phyloP scores from a whole-genome alignment of 768 basidiomycete species.

The Lentinula guzmanii region DNA sequence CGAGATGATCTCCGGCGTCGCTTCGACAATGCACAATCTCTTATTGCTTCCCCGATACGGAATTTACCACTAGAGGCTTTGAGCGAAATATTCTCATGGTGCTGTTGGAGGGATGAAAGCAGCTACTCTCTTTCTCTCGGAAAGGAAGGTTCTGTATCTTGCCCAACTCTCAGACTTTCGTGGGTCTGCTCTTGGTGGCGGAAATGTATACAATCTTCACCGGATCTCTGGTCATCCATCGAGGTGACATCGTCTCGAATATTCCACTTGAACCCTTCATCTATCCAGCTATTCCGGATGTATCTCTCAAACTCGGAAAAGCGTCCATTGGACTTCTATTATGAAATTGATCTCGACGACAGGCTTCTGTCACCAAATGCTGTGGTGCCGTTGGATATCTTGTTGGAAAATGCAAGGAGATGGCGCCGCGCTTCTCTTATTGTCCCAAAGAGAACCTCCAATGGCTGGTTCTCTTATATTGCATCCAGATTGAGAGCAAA shows the following conservation, averaged over 20 bases:
- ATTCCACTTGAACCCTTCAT: not conserved
- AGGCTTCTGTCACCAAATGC: not conserved
- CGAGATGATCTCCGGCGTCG: not conserved
- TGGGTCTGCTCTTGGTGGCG: constrained; percentile 1
- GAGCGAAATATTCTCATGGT: not conserved
- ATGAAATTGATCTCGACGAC: not conserved
- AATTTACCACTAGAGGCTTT: not conserved
- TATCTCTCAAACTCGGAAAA: not conserved
- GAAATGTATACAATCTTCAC: not conserved
- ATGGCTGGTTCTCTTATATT: not conserved
- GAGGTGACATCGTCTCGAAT: not conserved
- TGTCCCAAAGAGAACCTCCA: not conserved
- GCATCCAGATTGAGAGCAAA: not conserved
- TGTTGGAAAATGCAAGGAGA: not conserved
- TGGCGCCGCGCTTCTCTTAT: not conserved
- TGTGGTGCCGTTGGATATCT: not conserved
- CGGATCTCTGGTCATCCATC: not conserved
- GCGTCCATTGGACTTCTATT: not conserved
- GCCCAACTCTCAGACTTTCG: not conserved
- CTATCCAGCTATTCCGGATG: not conserved
- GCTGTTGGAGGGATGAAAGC: no score
- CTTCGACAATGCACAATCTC: not conserved
- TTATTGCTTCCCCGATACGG: not conserved
- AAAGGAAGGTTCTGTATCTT: not conserved
- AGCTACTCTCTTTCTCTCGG: not conserved